Conservation (phyloP, 2,329 filamentous ascomycete species). For the Fusarium clavum region DNA sequence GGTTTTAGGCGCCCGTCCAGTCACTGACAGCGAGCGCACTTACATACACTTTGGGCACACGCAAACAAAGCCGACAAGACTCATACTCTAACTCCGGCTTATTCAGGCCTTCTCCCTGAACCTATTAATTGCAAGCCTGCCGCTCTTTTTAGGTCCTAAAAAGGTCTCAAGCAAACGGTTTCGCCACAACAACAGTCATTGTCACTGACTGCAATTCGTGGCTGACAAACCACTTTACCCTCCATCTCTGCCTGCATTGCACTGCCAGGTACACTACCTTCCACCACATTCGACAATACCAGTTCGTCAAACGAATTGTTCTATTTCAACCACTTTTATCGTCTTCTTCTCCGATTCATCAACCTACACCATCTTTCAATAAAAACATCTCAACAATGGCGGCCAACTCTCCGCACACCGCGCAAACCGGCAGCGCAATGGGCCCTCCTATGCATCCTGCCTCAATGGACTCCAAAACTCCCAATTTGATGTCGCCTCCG, state of each 20-base stretch:
- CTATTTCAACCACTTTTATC: constrained; percentile 30
- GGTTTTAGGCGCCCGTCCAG: constrained; percentile 40
- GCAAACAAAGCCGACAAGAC: constrained; percentile 40
- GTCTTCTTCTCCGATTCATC: constrained; percentile 26
- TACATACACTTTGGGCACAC: constrained; percentile 41
- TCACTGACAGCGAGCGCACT: constrained; percentile 42
- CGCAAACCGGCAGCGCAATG: constrained; percentile 44
- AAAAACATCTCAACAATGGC: constrained; percentile 43
- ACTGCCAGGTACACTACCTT: constrained; percentile 43
- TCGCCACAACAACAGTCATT: constrained; percentile 46
- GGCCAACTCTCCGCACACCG: constrained; percentile 38
- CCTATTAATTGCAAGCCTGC: constrained; percentile 38
- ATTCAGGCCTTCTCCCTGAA: constrained; percentile 23
- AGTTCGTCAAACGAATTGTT: constrained; percentile 35
- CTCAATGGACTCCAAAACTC: constrained; percentile 59
- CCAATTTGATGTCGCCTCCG: constrained; percentile 71
- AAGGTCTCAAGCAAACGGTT: constrained; percentile 26
- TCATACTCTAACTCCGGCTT: constrained; percentile 35
- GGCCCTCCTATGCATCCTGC: constrained; percentile 47
- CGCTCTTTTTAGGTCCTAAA: constrained; percentile 35
- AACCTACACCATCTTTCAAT: constrained; percentile 22
- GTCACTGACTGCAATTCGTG: constrained; percentile 38
- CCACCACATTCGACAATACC: constrained; percentile 49
- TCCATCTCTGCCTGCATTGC: constrained; percentile 12
- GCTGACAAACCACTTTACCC: constrained; percentile 53